phyloP scores from a whole-genome alignment of 805 yeast species.

The Sugiyamaella boreocaroliniensis region DNA sequence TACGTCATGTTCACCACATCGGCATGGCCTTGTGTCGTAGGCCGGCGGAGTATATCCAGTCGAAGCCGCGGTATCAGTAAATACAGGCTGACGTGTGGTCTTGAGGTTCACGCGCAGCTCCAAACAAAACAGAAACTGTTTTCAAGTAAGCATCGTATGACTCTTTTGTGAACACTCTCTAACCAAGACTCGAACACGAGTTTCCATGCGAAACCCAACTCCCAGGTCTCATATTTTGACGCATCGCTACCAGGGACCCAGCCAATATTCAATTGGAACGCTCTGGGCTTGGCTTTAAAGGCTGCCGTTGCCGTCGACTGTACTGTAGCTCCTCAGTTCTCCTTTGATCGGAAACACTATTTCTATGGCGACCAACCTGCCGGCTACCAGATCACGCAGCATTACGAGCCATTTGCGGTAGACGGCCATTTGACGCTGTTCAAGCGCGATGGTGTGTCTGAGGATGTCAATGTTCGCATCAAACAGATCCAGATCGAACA shows the following conservation, averaged over 20 bases:
- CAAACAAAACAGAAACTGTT: slow-evolving; percentile 70
- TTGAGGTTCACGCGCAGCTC: slow-evolving; percentile 90
- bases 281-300: slow-evolving; percentile 59
- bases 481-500: slow-evolving; percentile 89
- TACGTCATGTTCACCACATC: not conserved
- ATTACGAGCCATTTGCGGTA: slow-evolving; percentile 67
- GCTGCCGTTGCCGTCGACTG: slow-evolving; percentile 68
- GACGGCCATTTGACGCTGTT: slow-evolving; percentile 52
- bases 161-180: slow-evolving; percentile 30
- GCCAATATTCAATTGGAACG: slow-evolving; percentile 72
- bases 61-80: not conserved
- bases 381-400: slow-evolving; percentile 95
- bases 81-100: slow-evolving; percentile 63
- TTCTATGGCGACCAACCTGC: slow-evolving; percentile 94
- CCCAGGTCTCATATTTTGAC: slow-evolving; percentile 71
- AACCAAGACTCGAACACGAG: slow-evolving; percentile 35
- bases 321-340: slow-evolving; percentile 46
- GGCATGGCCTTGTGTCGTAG: not conserved
- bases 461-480: slow-evolving; percentile 47
- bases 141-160: slow-evolving; percentile 35
- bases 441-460: slow-evolving; percentile 46
- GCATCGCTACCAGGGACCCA: slow-evolving; percentile 88
- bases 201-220: slow-evolving; percentile 51
- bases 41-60: not conserved
- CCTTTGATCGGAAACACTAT: slow-evolving; percentile 91